These are phyloP conservation scores for Globisporangium nodosum DNA, from an alignment of 352 stramenopile genomes.

Conservation along the genomic window DNA sequence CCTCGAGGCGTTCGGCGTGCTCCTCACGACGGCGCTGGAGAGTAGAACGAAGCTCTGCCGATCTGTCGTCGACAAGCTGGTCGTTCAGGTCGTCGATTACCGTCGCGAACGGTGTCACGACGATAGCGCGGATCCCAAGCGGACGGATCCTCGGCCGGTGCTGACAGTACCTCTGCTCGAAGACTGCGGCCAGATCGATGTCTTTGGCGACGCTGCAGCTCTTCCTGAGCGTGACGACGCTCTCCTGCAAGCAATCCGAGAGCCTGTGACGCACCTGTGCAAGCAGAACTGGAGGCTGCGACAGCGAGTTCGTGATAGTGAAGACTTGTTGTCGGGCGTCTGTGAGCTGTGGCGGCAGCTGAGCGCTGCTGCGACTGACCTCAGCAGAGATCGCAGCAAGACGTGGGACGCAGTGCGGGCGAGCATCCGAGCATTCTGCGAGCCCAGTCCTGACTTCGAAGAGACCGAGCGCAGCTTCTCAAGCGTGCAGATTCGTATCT, in stretches of 20 bases:
- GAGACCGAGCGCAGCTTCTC: not conserved
- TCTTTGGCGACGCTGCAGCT: conserved; percentile 10
- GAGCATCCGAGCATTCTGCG: not conserved
- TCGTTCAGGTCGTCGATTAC: conserved; percentile 7
- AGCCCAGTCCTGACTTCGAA: not conserved
- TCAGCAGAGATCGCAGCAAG: not conserved
- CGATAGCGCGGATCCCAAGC: not conserved
- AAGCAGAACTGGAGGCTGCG: not conserved
- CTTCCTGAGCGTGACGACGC: conserved; percentile 8
- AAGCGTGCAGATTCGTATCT: conserved; percentile 7
- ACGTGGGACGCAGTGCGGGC: conserved; percentile 2
- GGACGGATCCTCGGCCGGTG: not conserved
- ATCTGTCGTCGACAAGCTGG: conserved; percentile 6
- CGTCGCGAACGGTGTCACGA: no score
- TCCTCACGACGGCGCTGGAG: conserved; percentile 14
- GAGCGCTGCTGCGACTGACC: not conserved
- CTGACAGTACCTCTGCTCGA: conserved; percentile 10
- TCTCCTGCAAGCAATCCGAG: conserved; percentile 10
- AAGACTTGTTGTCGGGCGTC: not conserved
- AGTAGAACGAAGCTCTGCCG: conserved; percentile 12
- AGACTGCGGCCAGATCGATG: conserved; percentile 5
- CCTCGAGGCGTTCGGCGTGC: conserved; percentile 14
- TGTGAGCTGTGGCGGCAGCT: conserved; percentile 1
- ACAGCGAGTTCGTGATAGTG: not conserved
- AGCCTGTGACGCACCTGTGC: conserved; percentile 8